A percentile compares a stretch with the other conserved stretches of the same genome.
These are phyloP conservation scores for Boletellus emodensis DNA, from an alignment of 768 basidiomycete species.

Conservation along the genomic window DNA sequence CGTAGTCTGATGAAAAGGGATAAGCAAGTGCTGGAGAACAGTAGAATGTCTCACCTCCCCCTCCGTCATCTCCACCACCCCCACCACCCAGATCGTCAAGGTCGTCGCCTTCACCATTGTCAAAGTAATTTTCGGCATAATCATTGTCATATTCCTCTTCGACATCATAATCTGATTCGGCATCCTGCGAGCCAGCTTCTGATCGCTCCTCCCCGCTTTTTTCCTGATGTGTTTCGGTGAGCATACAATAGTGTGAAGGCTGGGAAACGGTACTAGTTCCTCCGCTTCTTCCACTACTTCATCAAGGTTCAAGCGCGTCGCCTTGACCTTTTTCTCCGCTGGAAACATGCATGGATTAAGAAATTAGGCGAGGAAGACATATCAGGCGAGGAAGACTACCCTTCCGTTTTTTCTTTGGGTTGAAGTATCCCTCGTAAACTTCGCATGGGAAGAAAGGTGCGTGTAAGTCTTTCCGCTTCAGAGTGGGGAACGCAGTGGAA, in stretches of 20 bases:
- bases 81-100: conserved; percentile 73
- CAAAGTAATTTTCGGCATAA: conserved; percentile 88
- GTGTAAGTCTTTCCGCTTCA: conserved; percentile 69
- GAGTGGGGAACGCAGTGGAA: conserved; percentile 52
- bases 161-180: conserved; percentile 75
- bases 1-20: conserved; percentile 18
- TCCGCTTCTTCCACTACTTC: conserved; percentile 65
- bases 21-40: background rate
- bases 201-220: conserved; percentile 70
- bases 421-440: conserved; percentile 77
- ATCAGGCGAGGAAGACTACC: conserved; percentile 15
- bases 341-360: background rate
- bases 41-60: conserved; percentile 40
- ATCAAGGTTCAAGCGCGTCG: conserved; percentile 57
- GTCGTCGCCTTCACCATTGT: conserved; percentile 83
- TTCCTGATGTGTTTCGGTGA: conserved; percentile 38
- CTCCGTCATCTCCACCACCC: conserved; percentile 61
- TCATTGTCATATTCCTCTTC: conserved; percentile 92
- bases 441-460: conserved; percentile 74
- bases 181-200: conserved; percentile 60
- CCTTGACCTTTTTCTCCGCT: conserved; percentile 32
- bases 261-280: conserved; percentile 40
- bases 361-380: background rate
- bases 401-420: conserved; percentile 64
- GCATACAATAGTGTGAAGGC: background rate